Conservation (phyloP, 1,139 yeast species). For the Arxiozyma telluris region DNA sequence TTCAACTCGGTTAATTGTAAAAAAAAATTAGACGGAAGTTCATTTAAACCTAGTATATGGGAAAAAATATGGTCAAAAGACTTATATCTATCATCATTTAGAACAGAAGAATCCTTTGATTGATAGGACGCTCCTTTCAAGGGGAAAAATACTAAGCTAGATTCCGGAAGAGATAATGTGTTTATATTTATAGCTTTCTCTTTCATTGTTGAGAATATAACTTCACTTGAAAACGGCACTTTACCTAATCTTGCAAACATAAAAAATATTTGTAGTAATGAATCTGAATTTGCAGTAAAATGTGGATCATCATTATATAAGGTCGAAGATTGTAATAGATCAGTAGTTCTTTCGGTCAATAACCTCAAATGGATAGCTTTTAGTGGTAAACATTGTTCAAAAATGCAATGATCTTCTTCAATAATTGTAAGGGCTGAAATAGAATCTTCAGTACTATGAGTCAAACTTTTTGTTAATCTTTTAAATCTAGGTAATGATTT, state of each 20-base stretch:
- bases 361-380: slow-evolving; percentile 51
- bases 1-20: slow-evolving; percentile 14
- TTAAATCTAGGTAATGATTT: slow-evolving; percentile 14
- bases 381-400: slow-evolving; percentile 32
- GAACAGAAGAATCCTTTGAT: slow-evolving; percentile 11
- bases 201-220: slow-evolving; percentile 41
- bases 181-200: slow-evolving; percentile 30
- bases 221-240: slow-evolving; percentile 43
- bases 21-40: slow-evolving; percentile 23
- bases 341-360: slow-evolving; percentile 58
- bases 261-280: slow-evolving; percentile 45
- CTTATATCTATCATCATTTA: slow-evolving; percentile 15
- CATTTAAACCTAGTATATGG: slow-evolving; percentile 24
- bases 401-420: slow-evolving; percentile 16
- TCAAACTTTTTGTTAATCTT: slow-evolving; percentile 13
- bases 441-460: slow-evolving; percentile 13
- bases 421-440: slow-evolving; percentile 9
- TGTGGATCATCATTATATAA: slow-evolving; percentile 30
- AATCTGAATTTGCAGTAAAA: slow-evolving; percentile 35
- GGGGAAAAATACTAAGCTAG: slow-evolving; percentile 20
- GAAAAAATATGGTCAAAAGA: slow-evolving; percentile 22
- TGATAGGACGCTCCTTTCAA: slow-evolving; percentile 24
- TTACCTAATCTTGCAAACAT: slow-evolving; percentile 46
- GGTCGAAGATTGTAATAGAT: slow-evolving; percentile 54
- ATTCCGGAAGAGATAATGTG: slow-evolving; percentile 11